Percentiles rank a stretch among this genome's conserved stretches.
These are phyloP conservation scores for Theileria sp. DNA, from an alignment of 169 alveolate genomes.

Conservation along the genomic window DNA sequence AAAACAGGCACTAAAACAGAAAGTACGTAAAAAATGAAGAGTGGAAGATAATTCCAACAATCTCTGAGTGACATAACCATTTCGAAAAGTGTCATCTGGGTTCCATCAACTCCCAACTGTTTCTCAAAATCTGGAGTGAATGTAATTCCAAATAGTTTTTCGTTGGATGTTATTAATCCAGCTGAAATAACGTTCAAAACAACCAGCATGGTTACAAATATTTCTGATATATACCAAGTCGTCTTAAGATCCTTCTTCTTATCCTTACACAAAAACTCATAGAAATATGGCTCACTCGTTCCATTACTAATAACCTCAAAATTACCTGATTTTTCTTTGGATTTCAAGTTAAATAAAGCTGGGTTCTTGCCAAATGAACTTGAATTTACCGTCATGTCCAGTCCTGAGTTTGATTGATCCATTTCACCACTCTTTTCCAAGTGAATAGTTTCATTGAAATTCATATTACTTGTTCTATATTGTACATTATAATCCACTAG, in stretches of 20 bases:
- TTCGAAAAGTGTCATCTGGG: constrained; percentile 45
- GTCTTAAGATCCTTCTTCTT: constrained; percentile 7
- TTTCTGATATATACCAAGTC: constrained; percentile 60
- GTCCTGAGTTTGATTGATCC: neutral
- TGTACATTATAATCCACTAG: neutral
- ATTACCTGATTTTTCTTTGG: neutral
- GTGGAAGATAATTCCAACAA: constrained; percentile 28
- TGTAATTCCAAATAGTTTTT: constrained; percentile 47
- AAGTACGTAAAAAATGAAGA: constrained; percentile 37
- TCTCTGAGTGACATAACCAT: constrained; percentile 21
- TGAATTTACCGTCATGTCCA: neutral
- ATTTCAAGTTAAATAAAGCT: neutral
- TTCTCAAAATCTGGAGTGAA: constrained; percentile 52
- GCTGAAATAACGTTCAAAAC: constrained; percentile 38
- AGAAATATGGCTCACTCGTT: constrained; percentile 13
- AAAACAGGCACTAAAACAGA: constrained; percentile 51
- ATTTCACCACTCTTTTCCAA: neutral
- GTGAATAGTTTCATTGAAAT: neutral
- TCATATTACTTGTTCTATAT: neutral
- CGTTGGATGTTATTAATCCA: constrained; percentile 41
- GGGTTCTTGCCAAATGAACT: neutral
- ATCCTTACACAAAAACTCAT: neutral
- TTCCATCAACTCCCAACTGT: constrained; percentile 29
- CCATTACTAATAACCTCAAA: neutral
- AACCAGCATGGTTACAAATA: constrained; percentile 47